phyloP scores from a whole-genome alignment of 768 basidiomycete genomes.

The Filobasidium floriforme region DNA sequence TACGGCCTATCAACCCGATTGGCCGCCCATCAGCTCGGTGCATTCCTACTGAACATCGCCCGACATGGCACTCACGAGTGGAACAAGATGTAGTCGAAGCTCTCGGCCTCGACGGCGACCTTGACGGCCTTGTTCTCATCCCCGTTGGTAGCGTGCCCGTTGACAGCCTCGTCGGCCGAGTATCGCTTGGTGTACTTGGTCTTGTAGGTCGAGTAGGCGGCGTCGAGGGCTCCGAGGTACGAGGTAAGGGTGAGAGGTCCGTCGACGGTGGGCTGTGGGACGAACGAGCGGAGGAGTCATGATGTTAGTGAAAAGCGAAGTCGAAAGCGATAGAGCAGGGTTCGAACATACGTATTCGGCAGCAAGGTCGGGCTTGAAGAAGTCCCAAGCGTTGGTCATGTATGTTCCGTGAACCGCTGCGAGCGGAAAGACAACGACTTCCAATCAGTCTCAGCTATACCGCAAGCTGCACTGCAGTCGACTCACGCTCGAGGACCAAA shows the following conservation, averaged over 20 bases:
- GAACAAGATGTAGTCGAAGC: constrained; percentile 88
- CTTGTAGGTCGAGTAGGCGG: constrained; percentile 74
- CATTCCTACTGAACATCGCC: background rate
- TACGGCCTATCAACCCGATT: constrained; percentile 58
- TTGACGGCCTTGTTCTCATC: constrained; percentile 28
- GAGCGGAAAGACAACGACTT: background rate
- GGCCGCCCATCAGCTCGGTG: background rate
- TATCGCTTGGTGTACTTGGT: constrained; percentile 61
- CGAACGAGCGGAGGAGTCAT: background rate
- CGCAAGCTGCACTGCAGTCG: background rate
- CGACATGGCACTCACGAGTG: constrained; percentile 50
- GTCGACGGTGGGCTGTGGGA: constrained; percentile 70
- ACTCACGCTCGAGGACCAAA: constrained; percentile 86
- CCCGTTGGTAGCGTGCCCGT: constrained; percentile 48
- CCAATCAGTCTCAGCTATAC: constrained; percentile 1
- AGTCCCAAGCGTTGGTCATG: constrained; percentile 97
- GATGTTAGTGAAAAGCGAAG: background rate
- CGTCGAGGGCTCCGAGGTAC: constrained; percentile 88
- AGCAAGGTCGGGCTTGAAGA: constrained; percentile 89
- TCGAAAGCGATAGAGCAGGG: background rate
- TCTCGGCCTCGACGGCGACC: constrained; percentile 61
- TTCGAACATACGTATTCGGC: constrained; percentile 44
- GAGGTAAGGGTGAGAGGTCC: constrained; percentile 92
- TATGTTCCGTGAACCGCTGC: constrained; percentile 89
- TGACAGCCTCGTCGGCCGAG: constrained; percentile 40